Base-by-base conservation (phyloP, 257 asterid genomes). In the Solanum bulbocastanum region DNA sequence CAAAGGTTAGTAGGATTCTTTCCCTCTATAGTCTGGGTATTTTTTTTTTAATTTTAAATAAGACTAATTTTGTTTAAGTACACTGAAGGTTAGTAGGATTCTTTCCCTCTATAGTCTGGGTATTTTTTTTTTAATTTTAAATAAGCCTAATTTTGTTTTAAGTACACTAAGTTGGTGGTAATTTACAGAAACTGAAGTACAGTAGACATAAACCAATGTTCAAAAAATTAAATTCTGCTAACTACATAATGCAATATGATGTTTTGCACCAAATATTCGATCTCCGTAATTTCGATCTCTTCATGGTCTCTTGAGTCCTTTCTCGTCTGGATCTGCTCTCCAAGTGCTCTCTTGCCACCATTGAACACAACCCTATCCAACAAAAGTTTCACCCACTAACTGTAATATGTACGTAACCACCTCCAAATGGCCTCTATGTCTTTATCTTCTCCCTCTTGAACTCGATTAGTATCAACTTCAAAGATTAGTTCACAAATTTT, bases 41-140 rank as follows among this genome's bases (percentile, higher is more conserved):
- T 6, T 8, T 8, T 8, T 23, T 39, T n/a, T 39, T 3, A 13
- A 40, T 42, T 78, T 3, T 42, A n/a, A 8, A 78, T 25, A 40
- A 3, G 58, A 42, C 84, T 78, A 40, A n/a, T 78, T 76, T 78
- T 78, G 36, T 42, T 78, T 1, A 40, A n/a, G 60, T n/a, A n/a
- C n/a, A n/a, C n/a, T n/a, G n/a, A 88, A 8, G 98, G 98, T 96
- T 76, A 94, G 95, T 23, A 22, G 71, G 35, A n/a, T 76, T 76
- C 13, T 39, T 76, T 39, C 83, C 58, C 33, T 75, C n/a, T 40
- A 23, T 40, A n/a, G 22, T 76, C 23, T 76, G 23, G 13, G n/a
- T 18, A 42, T 40, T 6, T 8, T 8, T n/a, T 23, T 39, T n/a
- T 39, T 3, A 13, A 40, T 42, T 78, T 3, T 42, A n/a, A 8